phyloP scores from a whole-genome alignment of 2,329 filamentous ascomycete species.

The Bipolaris oryzae region DNA sequence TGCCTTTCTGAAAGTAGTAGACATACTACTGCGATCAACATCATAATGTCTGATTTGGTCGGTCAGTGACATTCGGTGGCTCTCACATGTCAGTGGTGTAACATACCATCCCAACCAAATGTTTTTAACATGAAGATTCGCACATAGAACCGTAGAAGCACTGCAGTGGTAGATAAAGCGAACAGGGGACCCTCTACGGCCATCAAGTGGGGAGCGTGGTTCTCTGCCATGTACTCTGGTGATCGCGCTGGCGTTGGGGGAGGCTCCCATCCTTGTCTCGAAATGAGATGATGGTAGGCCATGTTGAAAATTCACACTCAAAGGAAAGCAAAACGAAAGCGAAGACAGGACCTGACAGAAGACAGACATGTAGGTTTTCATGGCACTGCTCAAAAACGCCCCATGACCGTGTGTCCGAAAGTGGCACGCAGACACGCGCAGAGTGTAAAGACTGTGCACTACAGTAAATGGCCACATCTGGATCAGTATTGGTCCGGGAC shows the following conservation, averaged over 20 bases:
- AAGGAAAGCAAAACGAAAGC: background rate
- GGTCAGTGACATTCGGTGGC: constrained; percentile 8
- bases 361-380: constrained; percentile 7
- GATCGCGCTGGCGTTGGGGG: constrained; percentile 20
- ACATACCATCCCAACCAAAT: constrained; percentile 30
- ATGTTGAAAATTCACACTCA: constrained; percentile 2
- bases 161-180: constrained; percentile 31
- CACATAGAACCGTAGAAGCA: constrained; percentile 29
- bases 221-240: constrained; percentile 45
- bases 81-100: background rate
- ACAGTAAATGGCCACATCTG: constrained; percentile 5
- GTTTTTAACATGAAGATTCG: constrained; percentile 30
- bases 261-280: constrained; percentile 14
- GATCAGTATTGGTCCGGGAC: constrained; percentile 4
- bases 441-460: constrained; percentile 4
- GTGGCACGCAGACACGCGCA: constrained; percentile 9
- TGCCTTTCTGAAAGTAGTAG: background rate
- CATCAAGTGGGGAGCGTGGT: constrained; percentile 47
- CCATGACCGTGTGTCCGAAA: constrained; percentile 1
- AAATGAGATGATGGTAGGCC: constrained; percentile 10
- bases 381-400: background rate
- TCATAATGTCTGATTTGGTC: constrained; percentile 48
- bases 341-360: background rate
- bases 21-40: constrained; percentile 27
- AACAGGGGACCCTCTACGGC: constrained; percentile 50